Conservation (phyloP, 1,284 basidiomycete genomes). For the Porodaedalea pini region DNA sequence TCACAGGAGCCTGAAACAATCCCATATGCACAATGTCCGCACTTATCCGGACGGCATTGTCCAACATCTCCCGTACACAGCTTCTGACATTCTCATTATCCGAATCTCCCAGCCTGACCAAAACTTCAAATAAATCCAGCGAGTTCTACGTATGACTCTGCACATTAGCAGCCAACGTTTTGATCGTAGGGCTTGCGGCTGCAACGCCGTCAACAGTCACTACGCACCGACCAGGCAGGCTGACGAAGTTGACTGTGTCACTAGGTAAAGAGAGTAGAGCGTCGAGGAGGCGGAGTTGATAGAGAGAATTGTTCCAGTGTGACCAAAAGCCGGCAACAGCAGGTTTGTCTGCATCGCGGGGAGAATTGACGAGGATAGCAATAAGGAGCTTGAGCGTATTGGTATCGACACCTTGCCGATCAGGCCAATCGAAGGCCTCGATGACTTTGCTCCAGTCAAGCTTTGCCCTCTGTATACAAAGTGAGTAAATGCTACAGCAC, state of each 20-base stretch:
- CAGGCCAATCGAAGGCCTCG: slow-evolving; percentile 72
- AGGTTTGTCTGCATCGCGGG: slow-evolving; percentile 66
- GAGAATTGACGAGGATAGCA: slow-evolving; percentile 70
- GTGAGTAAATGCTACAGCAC: slow-evolving; percentile 21
- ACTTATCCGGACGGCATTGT: slow-evolving; percentile 88
- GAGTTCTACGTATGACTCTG: slow-evolving; percentile 94
- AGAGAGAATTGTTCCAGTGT: slow-evolving; percentile 80
- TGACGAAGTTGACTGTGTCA: slow-evolving; percentile 89
- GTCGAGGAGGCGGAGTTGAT: slow-evolving; percentile 85
- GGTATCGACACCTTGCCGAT: slow-evolving; percentile 77
- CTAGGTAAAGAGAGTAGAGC: slow-evolving; percentile 84
- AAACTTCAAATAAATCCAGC: slow-evolving; percentile 86
- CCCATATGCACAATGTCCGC: slow-evolving; percentile 95
- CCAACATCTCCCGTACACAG: slow-evolving; percentile 84
- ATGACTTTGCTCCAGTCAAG: slow-evolving; percentile 81
- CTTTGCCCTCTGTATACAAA: slow-evolving; percentile 46
- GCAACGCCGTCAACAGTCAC: slow-evolving; percentile 86
- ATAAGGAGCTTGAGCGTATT: slow-evolving; percentile 79
- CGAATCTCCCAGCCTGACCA: slow-evolving; percentile 72
- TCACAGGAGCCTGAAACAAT: slow-evolving; percentile 82
- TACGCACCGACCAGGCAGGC: slow-evolving; percentile 74
- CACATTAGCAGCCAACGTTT: slow-evolving; percentile 78
- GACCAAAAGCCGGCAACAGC: slow-evolving; percentile 81
- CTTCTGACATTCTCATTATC: slow-evolving; percentile 68
- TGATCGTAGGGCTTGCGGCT: slow-evolving; percentile 81